Evolutionary conservation across 2,329 filamentous ascomycete genomes (phyloP), one percentile per base, ranked within the genome.

Genomic region (Sclerotinia nivalis): DNA sequence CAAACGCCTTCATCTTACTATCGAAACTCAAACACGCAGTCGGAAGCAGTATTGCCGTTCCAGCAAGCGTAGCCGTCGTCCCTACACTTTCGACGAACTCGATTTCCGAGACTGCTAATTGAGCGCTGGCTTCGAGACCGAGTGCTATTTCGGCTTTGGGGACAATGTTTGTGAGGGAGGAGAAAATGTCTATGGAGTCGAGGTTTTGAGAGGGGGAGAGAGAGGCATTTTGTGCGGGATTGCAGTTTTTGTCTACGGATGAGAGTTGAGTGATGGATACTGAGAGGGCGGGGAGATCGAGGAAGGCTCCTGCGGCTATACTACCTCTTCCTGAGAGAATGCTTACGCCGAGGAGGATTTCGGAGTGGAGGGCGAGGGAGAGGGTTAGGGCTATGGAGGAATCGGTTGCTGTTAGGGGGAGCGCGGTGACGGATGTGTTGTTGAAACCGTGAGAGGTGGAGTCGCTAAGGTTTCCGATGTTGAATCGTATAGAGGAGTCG

Each of bases 11-110:
- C 6, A 47, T 47, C 25, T 5, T 43, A 4, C 18, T 37, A 68
- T 68, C 69, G 20, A 49, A 70, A 20, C 64, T 70, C 55, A 61
- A 34, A 59, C 69, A 68, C 1, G 45, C 54, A 4, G 69, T 70
- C 13, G 55, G 69, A 10, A 68, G 47, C 2, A n/a, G 1, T 15
- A 61, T 15, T 22, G 9, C 9, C 2, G 55, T 68, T 18, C 37
- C 47, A 12, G 20, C 52, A 18, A 68, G 20, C 12, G 64, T 70
- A n/a, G 25, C 22, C 4, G 66, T 64, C 31, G 43, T 61, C 3
- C 28, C 37, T 18, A 62, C 47, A 15, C 18, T 56, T 22, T 61
- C 62, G n/a, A n/a, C n/a, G 7, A 55, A 54, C 6, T 28, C 1
- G 4, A 64, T 8, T 8, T 55, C 56, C 1, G 47, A 37, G 10